A percentile compares a stretch with the other conserved stretches of the same genome.
Conservation (phyloP, 106 monocot species). For the Vanilla planifolia region DNA sequence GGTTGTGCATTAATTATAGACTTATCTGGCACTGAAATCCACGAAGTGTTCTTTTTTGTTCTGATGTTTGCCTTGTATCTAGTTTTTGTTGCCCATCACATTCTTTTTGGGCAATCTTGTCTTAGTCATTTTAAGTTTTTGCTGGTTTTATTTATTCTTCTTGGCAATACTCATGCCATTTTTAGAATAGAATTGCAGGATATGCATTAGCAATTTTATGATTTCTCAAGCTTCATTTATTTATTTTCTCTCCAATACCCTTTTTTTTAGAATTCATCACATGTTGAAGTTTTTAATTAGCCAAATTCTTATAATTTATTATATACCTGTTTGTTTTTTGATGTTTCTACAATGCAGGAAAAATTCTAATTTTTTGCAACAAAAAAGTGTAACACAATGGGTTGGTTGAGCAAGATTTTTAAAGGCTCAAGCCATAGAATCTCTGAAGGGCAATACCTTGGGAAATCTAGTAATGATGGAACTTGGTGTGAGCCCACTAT, state of each 20-base stretch:
- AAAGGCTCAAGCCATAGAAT: conserved; percentile 70
- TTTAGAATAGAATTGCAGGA: too few species aligned
- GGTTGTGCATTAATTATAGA: too few species aligned
- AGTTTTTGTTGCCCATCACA: too few species aligned
- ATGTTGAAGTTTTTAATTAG: background rate
- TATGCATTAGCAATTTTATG: background rate
- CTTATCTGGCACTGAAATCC: too few species aligned
- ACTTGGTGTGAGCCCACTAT: conserved; percentile 19
- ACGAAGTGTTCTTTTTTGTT: too few species aligned
- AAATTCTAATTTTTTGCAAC: background rate
- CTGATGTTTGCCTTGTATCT: too few species aligned
- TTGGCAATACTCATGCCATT: too few species aligned
- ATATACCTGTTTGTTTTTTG: background rate
- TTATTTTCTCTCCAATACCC: background rate
- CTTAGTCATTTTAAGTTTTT: too few species aligned
- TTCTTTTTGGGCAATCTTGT: too few species aligned
- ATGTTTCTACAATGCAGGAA: background rate
- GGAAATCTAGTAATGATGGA: conserved; percentile 22
- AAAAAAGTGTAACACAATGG: conserved; percentile 27
- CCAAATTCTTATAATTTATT: background rate
- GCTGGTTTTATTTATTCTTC: too few species aligned
- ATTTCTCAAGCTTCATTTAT: background rate
- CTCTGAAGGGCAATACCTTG: conserved; percentile 51
- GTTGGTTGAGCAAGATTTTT: conserved; percentile 84
- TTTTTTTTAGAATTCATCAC: background rate